Percentiles rank a stretch among this genome's conserved stretches.
Evolutionary conservation across 805 yeast species (phyloP).

Genomic region (Candida michaelii): DNA sequence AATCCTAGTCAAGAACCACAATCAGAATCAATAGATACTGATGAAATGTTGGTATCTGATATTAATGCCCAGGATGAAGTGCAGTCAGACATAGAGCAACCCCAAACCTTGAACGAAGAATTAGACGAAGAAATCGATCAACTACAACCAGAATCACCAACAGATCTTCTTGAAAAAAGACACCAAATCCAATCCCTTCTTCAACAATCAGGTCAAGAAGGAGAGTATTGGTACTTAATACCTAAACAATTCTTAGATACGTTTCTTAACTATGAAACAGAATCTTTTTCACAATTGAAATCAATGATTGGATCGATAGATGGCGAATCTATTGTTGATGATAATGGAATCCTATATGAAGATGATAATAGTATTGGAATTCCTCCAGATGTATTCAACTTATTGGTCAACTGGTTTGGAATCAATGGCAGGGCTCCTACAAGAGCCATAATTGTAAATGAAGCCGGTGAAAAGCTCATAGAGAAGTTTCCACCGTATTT

Average conservation of each 20-base stretch:
- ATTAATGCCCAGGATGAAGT: not conserved
- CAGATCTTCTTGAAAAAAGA: not conserved
- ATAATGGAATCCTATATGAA: slow-evolving; percentile 42
- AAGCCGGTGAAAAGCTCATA: slow-evolving; percentile 27
- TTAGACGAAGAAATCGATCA: not conserved
- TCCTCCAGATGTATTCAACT: slow-evolving; percentile 44
- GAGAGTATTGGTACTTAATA: slow-evolving; percentile 48
- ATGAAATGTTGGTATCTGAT: not conserved
- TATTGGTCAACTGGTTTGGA: slow-evolving; percentile 57
- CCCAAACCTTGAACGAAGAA: too few species aligned
- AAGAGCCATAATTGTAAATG: slow-evolving; percentile 27
- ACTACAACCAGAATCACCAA: not conserved
- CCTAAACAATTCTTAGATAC: slow-evolving; percentile 45
- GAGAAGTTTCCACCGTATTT: slow-evolving; percentile 40
- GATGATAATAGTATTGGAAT: slow-evolving; percentile 25
- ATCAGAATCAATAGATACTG: not conserved
- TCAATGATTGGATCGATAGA: slow-evolving; percentile 47
- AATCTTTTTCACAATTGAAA: slow-evolving; percentile 26
- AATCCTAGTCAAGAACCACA: not conserved
- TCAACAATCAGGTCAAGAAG: slow-evolving; percentile 35
- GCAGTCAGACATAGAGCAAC: too few species aligned
- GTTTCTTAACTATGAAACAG: slow-evolving; percentile 35
- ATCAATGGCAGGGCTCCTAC: slow-evolving; percentile 36
- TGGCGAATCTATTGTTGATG: slow-evolving; percentile 44
- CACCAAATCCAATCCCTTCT: not conserved